Conservation (phyloP, 2,329 filamentous ascomycete species). For the Aspergillus tamarii region DNA sequence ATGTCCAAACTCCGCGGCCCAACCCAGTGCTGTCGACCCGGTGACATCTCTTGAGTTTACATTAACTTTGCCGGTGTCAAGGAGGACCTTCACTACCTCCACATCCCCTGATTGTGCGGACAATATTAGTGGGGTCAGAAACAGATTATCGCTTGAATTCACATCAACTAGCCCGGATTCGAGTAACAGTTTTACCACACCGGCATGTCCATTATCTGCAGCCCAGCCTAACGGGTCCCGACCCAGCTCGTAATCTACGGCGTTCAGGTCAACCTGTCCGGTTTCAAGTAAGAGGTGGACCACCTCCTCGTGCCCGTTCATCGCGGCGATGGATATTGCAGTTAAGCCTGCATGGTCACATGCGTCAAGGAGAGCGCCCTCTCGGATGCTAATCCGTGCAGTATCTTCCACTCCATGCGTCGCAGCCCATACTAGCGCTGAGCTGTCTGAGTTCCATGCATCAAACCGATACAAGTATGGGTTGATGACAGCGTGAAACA, state of each 20-base stretch:
- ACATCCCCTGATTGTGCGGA: not conserved
- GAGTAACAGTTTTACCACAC: not conserved
- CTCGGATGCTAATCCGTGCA: not conserved
- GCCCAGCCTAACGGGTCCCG: not conserved
- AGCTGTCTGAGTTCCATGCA: not conserved
- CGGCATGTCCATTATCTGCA: not conserved
- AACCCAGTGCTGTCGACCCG: not conserved
- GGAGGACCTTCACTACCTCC: not conserved
- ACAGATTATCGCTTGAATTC: not conserved
- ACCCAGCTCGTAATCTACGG: not conserved
- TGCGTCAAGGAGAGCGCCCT: not conserved
- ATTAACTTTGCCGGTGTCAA: not conserved
- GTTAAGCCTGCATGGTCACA: not conserved
- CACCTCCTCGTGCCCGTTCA: not conserved
- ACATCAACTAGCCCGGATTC: not conserved
- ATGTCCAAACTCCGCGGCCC: constrained; percentile 3
- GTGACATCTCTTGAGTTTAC: not conserved
- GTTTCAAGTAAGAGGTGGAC: not conserved
- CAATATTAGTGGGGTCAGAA: not conserved
- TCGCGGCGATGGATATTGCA: not conserved
- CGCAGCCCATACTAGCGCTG: constrained; percentile 7
- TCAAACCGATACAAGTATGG: constrained; percentile 6
- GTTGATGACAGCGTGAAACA: not conserved
- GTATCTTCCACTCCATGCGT: not conserved
- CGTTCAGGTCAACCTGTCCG: constrained; percentile 1